phyloP scores from a whole-genome alignment of 306 rosid genomes.

The Sphenostylis stenocarpa region DNA sequence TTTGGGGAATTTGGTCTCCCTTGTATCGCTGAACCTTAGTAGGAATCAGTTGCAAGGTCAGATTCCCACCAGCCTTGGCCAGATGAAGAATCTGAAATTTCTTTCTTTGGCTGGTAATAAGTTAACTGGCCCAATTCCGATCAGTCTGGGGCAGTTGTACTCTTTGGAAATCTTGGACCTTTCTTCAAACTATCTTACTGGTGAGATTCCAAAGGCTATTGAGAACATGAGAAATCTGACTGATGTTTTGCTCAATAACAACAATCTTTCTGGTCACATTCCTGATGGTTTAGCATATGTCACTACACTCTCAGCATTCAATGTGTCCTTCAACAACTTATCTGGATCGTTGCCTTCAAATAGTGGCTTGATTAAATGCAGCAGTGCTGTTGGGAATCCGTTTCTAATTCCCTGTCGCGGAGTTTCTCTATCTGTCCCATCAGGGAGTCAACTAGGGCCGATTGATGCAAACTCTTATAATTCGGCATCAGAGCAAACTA shows the following conservation, averaged over 20 bases:
- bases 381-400: conserved; percentile 81
- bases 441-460: conserved; percentile 55
- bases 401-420: conserved; percentile 54
- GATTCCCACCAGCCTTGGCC: conserved; percentile 65
- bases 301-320: conserved; percentile 63
- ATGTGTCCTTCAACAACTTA: conserved; percentile 88
- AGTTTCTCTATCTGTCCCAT: conserved; percentile 45
- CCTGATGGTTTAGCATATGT: conserved; percentile 80
- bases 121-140: conserved; percentile 66
- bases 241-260: conserved; percentile 68
- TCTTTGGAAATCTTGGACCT: conserved; percentile 75
- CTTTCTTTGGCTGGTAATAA: conserved; percentile 74
- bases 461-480: conserved; percentile 35
- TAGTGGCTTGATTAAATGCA: conserved; percentile 66
- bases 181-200: conserved; percentile 68
- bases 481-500: conserved; percentile 43
- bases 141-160: conserved; percentile 60
- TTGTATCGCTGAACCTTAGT: conserved; percentile 70
- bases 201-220: conserved; percentile 73
- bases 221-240: conserved; percentile 61
- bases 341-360: conserved; percentile 76
- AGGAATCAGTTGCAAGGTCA: conserved; percentile 60
- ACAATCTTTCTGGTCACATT: conserved; percentile 79
- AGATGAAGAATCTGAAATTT: conserved; percentile 51
- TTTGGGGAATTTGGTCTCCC: conserved; percentile 53